phyloP scores from a whole-genome alignment of 495 filamentous ascomycete species.

The Staphylotrichum longicolle region DNA sequence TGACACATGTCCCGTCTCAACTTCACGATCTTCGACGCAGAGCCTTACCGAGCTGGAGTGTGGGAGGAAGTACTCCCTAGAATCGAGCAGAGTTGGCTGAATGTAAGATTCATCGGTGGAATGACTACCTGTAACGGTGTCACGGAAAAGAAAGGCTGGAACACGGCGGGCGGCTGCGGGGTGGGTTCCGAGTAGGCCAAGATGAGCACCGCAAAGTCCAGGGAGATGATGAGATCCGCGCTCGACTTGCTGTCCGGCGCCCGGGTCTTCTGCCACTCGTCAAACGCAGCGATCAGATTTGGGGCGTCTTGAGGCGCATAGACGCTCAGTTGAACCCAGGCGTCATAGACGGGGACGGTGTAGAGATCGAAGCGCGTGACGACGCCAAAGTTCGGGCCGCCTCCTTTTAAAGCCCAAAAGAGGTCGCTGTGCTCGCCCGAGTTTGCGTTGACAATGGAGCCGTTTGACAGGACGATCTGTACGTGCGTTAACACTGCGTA shows the following conservation, averaged over 20 bases:
- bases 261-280: conserved; percentile 22
- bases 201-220: no score
- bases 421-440: conserved; percentile 41
- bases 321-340: conserved; percentile 23
- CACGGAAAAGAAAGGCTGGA: no score
- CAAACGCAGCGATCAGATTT: conserved; percentile 23
- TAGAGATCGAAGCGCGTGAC: conserved; percentile 45
- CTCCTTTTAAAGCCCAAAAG: conserved; percentile 47
- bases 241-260: conserved; percentile 18
- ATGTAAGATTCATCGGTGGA: no score
- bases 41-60: not conserved
- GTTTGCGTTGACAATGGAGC: conserved; percentile 46
- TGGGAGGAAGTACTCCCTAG: not conserved
- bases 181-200: no score
- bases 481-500: no score
- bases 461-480: conserved; percentile 46
- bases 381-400: conserved; percentile 52
- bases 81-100: not conserved
- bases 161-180: no score
- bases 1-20: no score
- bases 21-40: no score
- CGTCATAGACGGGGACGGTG: conserved; percentile 26
- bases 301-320: conserved; percentile 18
- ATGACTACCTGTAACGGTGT: no score
- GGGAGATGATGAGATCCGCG: no score